phyloP scores from a whole-genome alignment of 768 basidiomycete species.

The Mycena indigotica region DNA sequence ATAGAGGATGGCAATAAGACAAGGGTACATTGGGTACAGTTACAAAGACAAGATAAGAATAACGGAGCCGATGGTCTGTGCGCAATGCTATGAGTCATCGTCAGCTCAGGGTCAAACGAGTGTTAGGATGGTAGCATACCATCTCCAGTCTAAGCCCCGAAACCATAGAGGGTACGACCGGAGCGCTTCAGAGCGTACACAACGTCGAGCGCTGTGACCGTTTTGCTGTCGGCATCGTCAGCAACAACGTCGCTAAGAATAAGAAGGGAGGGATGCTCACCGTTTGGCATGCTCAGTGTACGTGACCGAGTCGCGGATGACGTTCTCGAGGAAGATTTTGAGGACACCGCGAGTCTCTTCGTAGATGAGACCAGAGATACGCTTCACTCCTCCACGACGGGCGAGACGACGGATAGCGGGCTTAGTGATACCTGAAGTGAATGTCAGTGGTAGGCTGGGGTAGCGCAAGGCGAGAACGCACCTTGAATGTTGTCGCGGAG shows the following conservation, averaged over 20 bases:
- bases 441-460: not conserved
- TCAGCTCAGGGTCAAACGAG: not conserved
- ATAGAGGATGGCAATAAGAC: not conserved
- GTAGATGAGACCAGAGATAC: constrained; percentile 3
- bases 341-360: constrained; percentile 3
- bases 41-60: not conserved
- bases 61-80: not conserved
- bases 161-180: not conserved
- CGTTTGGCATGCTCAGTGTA: constrained; percentile 3
- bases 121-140: not conserved
- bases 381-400: constrained; percentile 3
- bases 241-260: not conserved
- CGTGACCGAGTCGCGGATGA: constrained; percentile 3
- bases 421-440: constrained; percentile 1
- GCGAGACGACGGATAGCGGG: constrained; percentile 3
- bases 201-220: constrained; percentile 3
- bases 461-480: constrained; percentile 6
- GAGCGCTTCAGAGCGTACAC: constrained; percentile 1
- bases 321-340: constrained; percentile 6
- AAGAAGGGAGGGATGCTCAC: not conserved
- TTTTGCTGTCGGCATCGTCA: not conserved
- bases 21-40: not conserved
- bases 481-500: constrained; percentile 64
- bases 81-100: not conserved
- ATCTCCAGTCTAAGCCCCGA: not conserved